Evolutionary conservation across 139 green algal species (phyloP).

Genomic region (Auxenochlorella pyrenoidosa): DNA sequence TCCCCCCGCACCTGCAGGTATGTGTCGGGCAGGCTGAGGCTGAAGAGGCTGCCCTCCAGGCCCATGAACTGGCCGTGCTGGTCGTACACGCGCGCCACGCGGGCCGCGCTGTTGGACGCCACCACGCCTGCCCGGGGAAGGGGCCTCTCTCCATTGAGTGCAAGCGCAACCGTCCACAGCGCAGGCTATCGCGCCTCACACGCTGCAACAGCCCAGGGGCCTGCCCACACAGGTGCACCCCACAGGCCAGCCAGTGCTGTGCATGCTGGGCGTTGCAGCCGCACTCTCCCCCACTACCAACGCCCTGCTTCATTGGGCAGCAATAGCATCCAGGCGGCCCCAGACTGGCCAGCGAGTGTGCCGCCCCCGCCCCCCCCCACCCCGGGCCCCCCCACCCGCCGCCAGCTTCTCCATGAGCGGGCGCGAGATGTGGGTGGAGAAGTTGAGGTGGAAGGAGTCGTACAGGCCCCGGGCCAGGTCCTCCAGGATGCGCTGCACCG

Average conservation of each 20-base stretch:
- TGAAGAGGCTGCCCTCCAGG: slow-evolving; percentile 92
- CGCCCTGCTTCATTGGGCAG: too few species aligned
- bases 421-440: slow-evolving; percentile 74
- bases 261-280: too few species aligned
- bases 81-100: slow-evolving; percentile 87
- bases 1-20: slow-evolving; percentile 69
- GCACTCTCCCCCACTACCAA: too few species aligned
- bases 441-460: slow-evolving; percentile 95
- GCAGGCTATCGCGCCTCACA: too few species aligned
- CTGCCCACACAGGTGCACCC: too few species aligned
- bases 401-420: slow-evolving; percentile 88
- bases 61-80: slow-evolving; percentile 93
- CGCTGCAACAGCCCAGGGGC: too few species aligned
- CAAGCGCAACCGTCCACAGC: too few species aligned
- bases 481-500: slow-evolving; percentile 75
- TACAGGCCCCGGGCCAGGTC: slow-evolving; percentile 89
- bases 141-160: too few species aligned
- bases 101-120: slow-evolving; percentile 45
- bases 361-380: too few species aligned
- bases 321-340: too few species aligned
- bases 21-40: slow-evolving; percentile 77
- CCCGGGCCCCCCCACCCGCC: neutral
- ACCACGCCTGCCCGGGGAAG: slow-evolving; percentile 57
- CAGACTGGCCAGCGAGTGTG: too few species aligned
- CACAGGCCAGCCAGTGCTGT: too few species aligned